These are phyloP conservation scores for Euphorbia peplus DNA, from an alignment of 345 rosid species.

Conservation along the genomic window DNA sequence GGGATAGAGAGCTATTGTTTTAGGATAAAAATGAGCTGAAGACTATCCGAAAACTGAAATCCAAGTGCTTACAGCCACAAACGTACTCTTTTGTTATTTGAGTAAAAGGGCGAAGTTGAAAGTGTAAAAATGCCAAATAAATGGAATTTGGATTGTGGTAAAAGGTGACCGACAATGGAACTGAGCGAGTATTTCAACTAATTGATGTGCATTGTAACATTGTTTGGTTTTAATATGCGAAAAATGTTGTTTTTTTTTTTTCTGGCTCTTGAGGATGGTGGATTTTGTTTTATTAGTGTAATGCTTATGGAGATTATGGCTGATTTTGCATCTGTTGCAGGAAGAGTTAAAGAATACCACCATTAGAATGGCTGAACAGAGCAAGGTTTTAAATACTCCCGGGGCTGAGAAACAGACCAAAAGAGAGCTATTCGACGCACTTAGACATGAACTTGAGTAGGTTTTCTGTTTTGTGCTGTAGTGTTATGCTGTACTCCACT, in stretches of 20 bases:
- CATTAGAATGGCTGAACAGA: slow-evolving; percentile 81
- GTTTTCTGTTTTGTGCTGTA: slow-evolving; percentile 12
- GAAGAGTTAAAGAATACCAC: slow-evolving; percentile 80
- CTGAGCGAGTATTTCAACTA: background rate
- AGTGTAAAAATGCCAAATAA: too few relatives aligned
- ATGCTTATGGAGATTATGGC: background rate
- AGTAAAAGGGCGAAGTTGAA: too few relatives aligned
- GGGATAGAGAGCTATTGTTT: too few relatives aligned
- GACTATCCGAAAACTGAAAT: too few relatives aligned
- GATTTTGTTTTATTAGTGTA: background rate
- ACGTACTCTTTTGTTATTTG: too few relatives aligned
- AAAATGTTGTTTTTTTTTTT: background rate
- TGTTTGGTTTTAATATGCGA: background rate
- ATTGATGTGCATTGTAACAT: background rate
- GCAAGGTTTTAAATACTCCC: slow-evolving; percentile 81
- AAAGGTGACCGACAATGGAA: too few relatives aligned
- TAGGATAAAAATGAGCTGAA: too few relatives aligned
- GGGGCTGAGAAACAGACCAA: slow-evolving; percentile 93
- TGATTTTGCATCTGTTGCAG: slow-evolving; percentile 28
- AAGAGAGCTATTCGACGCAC: slow-evolving; percentile 81
- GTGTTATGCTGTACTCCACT: background rate
- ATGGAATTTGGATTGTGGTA: too few relatives aligned
- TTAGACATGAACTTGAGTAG: slow-evolving; percentile 86
- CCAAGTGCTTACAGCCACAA: too few relatives aligned
- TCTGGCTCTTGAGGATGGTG: background rate